A percentile compares a stretch with the other conserved stretches of the same genome.
Conservation (phyloP, 257 asterid species). For the Gardenia jasminoides region DNA sequence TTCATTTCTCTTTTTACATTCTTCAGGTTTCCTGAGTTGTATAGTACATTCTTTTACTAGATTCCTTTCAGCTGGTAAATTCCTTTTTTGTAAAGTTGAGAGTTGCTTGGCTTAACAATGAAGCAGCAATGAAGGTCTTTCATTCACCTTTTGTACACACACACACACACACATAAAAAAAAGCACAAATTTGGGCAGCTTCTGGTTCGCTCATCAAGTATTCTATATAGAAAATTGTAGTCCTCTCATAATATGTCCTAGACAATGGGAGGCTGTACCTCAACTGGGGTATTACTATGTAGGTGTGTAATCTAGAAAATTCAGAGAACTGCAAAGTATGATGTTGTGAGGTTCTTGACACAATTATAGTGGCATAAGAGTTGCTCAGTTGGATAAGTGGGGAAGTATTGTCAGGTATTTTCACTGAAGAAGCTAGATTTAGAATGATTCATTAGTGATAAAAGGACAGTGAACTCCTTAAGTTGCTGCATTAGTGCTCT, state of each 20-base stretch:
- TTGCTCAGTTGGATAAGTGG: slow-evolving; percentile 51
- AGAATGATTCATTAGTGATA: neutral
- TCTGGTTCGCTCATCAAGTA: slow-evolving; percentile 46
- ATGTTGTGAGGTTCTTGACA: slow-evolving; percentile 58
- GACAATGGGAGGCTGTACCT: slow-evolving; percentile 59
- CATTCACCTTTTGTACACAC: too few relatives aligned
- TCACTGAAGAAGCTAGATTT: neutral
- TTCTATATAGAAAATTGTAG: slow-evolving; percentile 34
- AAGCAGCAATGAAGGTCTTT: too few relatives aligned
- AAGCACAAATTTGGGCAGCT: too few relatives aligned
- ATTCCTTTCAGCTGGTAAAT: neutral
- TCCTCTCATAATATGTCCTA: slow-evolving; percentile 43
- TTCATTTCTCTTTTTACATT: neutral
- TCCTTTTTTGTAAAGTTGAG: too few relatives aligned
- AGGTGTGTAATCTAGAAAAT: slow-evolving; percentile 38
- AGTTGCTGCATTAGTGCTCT: neutral
- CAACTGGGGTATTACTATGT: slow-evolving; percentile 44
- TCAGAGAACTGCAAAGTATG: slow-evolving; percentile 37
- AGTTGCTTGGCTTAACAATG: too few relatives aligned
- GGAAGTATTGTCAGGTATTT: slow-evolving; percentile 28
- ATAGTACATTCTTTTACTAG: neutral
- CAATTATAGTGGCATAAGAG: slow-evolving; percentile 35
- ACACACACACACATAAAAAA: too few relatives aligned
- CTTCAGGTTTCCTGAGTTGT: neutral
- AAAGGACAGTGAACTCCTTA: neutral